A percentile compares a stretch with the other conserved stretches of the same genome.
phyloP scores from a whole-genome alignment of 805 yeast genomes.

The Saturnispora galanensis region DNA sequence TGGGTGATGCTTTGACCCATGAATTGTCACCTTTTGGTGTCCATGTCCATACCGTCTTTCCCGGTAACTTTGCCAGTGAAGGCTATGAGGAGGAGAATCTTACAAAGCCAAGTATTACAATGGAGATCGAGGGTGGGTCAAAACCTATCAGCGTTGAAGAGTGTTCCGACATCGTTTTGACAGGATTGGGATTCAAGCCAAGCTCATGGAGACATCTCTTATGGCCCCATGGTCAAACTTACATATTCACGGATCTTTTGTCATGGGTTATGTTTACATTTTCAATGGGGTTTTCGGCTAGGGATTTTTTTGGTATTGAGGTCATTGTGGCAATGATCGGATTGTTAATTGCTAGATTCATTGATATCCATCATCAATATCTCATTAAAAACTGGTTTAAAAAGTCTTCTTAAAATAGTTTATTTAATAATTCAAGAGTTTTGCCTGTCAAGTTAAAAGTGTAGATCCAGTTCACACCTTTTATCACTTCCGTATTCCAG shows the following conservation, averaged over 20 bases:
- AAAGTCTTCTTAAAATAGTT: not conserved
- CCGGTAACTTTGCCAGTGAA: conserved; percentile 86
- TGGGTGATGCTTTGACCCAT: conserved; percentile 72
- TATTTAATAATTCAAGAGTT: conserved; percentile 7
- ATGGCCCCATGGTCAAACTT: conserved; percentile 50
- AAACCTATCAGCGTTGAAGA: conserved; percentile 53
- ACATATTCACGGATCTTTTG: conserved; percentile 70
- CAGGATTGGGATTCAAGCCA: conserved; percentile 27
- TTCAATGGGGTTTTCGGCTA: conserved; percentile 61
- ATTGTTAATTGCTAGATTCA: conserved; percentile 51
- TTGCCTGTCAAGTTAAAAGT: conserved; percentile 17
- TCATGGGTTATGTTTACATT: conserved; percentile 73
- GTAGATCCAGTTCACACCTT: conserved; percentile 55
- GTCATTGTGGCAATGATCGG: conserved; percentile 37
- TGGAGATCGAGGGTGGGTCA: conserved; percentile 77
- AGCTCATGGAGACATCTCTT: not conserved
- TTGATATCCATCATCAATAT: conserved; percentile 37
- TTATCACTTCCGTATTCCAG: conserved; percentile 68
- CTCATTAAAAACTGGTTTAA: conserved; percentile 45
- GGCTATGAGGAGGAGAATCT: conserved; percentile 74
- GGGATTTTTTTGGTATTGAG: conserved; percentile 48
- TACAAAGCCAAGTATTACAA: conserved; percentile 81
- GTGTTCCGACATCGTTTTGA: conserved; percentile 55
- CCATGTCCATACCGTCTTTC: conserved; percentile 64
- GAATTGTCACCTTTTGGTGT: conserved; percentile 63